phyloP scores from a whole-genome alignment of 176 grass and related monocot species.

The Thalia dealbata region DNA sequence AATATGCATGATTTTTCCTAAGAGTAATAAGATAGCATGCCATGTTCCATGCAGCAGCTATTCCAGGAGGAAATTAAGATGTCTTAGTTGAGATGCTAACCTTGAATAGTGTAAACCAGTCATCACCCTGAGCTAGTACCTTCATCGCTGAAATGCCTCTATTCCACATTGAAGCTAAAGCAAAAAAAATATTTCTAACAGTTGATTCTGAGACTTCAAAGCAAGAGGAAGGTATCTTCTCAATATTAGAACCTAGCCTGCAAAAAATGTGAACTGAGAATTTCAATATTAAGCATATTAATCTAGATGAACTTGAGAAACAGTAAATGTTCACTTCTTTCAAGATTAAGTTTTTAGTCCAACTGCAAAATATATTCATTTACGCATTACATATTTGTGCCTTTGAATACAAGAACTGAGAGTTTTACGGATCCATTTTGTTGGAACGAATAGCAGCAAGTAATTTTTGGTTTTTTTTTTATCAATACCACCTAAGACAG shows the following conservation, averaged over 20 bases:
- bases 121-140: conserved; percentile 58
- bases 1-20: not conserved
- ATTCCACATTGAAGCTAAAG: conserved; percentile 66
- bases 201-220: conserved; percentile 58
- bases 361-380: not conserved
- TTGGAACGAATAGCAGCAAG: not conserved
- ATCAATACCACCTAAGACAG: not conserved
- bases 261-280: conserved; percentile 17
- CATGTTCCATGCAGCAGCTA: not conserved
- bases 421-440: not conserved
- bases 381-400: not conserved
- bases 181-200: conserved; percentile 30
- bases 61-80: not conserved
- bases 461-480: not conserved
- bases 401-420: not conserved
- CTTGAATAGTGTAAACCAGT: conserved; percentile 69
- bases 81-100: conserved; percentile 22
- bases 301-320: too few relatives aligned
- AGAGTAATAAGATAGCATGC: not conserved
- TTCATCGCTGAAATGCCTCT: conserved; percentile 46
- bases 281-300: conserved; percentile 13
- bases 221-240: conserved; percentile 57
- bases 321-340: too few relatives aligned
- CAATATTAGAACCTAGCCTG: conserved; percentile 64
- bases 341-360: not conserved